phyloP scores from a whole-genome alignment of 352 stramenopile genomes.

The Phytophthora pistaciae region DNA sequence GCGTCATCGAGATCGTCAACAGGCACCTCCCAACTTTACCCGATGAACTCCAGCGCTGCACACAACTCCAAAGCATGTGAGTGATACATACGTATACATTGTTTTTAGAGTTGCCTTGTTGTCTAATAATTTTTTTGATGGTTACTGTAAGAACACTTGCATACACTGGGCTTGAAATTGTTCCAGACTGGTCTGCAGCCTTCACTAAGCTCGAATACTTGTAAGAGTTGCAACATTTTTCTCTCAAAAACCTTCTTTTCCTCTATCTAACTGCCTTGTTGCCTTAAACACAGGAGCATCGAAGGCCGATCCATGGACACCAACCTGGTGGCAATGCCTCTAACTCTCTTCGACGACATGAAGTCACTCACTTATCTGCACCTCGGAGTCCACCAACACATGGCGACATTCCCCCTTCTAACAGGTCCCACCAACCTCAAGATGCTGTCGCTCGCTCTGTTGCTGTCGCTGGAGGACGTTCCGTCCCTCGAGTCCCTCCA shows the following conservation, averaged over 20 bases:
- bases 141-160: conserved; percentile 12
- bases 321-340: conserved; percentile 32
- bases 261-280: background rate
- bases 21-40: conserved; percentile 12
- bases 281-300: conserved; percentile 20
- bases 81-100: background rate
- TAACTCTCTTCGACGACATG: conserved; percentile 33
- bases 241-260: background rate
- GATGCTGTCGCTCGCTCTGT: conserved; percentile 18
- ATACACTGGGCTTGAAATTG: conserved; percentile 26
- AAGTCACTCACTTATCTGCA: conserved; percentile 34
- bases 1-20: conserved; percentile 35
- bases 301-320: conserved; percentile 16
- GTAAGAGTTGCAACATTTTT: conserved; percentile 13
- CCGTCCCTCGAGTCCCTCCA: conserved; percentile 16
- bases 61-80: conserved; percentile 27
- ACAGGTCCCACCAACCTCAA: conserved; percentile 26
- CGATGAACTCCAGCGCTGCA: conserved; percentile 1
- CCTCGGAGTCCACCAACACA: conserved; percentile 25
- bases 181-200: conserved; percentile 21
- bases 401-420: conserved; percentile 23
- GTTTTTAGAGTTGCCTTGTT: background rate
- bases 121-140: background rate
- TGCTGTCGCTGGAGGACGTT: conserved; percentile 17
- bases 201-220: conserved; percentile 36